Conservation (phyloP, 768 basidiomycete species). For the Mycena belliarum region DNA sequence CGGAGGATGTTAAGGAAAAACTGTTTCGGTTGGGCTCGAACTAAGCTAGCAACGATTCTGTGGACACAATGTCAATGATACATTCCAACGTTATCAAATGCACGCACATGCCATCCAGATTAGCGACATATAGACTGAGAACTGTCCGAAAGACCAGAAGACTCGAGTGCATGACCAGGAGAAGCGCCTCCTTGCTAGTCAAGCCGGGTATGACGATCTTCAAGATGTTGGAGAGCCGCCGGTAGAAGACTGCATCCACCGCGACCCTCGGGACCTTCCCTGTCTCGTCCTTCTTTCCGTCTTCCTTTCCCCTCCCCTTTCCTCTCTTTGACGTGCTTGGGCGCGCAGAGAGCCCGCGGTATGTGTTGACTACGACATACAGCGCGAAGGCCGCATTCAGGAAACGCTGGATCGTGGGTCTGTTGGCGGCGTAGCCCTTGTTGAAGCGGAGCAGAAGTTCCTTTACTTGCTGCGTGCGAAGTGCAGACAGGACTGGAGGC, state of each 20-base stretch:
- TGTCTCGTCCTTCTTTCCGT: constrained; percentile 29
- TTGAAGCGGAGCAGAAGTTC: constrained; percentile 45
- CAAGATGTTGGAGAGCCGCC: constrained; percentile 72
- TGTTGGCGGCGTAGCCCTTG: constrained; percentile 58
- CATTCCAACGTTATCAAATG: not conserved
- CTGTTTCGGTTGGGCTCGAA: constrained; percentile 75
- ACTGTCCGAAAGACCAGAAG: constrained; percentile 88
- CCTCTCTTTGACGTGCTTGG: constrained; percentile 36
- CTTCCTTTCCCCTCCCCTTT: constrained; percentile 40
- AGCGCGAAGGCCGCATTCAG: constrained; percentile 70
- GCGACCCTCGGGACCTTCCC: constrained; percentile 64
- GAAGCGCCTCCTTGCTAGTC: constrained; percentile 82
- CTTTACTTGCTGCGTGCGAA: constrained; percentile 32
- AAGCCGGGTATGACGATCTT: constrained; percentile 87
- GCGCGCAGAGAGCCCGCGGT: constrained; percentile 53
- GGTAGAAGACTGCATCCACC: constrained; percentile 85
- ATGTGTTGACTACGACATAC: constrained; percentile 69
- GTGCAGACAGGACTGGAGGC: not conserved
- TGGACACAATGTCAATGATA: not conserved
- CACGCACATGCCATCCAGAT: constrained; percentile 85
- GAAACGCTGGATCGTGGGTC: constrained; percentile 71
- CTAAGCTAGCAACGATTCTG: constrained; percentile 94
- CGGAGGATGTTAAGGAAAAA: constrained; percentile 85
- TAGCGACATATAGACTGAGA: constrained; percentile 91
- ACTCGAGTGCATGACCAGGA: constrained; percentile 86